Evolutionary conservation across 2,329 filamentous ascomycete genomes (phyloP).

Genomic region (Curvularia sp.): DNA sequence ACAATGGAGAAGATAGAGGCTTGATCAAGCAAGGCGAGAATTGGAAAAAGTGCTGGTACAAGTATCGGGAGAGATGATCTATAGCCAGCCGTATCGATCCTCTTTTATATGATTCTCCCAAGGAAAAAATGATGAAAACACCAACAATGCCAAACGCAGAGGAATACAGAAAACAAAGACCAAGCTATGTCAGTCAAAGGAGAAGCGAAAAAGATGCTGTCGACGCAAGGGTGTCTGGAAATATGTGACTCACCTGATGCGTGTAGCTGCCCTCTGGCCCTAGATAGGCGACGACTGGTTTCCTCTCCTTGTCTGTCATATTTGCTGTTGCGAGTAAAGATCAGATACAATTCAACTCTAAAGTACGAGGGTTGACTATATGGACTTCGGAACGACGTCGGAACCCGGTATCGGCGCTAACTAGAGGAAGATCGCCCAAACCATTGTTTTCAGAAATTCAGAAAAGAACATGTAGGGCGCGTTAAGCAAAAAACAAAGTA

Average conservation of each 20-base stretch:
- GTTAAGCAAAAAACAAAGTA: background rate
- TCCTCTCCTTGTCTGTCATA: conserved; percentile 26
- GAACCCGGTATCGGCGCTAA: conserved; percentile 20
- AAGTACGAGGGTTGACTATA: background rate
- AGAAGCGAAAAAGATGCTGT: background rate
- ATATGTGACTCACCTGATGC: conserved; percentile 64
- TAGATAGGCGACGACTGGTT: conserved; percentile 62
- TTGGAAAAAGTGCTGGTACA: background rate
- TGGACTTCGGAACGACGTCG: conserved; percentile 16
- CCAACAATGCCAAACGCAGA: background rate
- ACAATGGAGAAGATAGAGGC: background rate
- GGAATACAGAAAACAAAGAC: background rate
- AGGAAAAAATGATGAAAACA: background rate
- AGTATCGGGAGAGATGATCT: background rate
- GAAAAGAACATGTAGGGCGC: background rate
- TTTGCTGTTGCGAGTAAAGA: background rate
- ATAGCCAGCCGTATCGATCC: background rate
- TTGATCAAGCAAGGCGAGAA: background rate
- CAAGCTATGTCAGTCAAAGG: no score
- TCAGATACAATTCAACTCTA: background rate
- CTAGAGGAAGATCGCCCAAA: background rate
- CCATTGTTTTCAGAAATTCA: background rate
- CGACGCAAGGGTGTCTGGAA: background rate
- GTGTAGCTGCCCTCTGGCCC: conserved; percentile 72
- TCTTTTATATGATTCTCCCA: background rate